Percentiles rank a stretch among this genome's conserved stretches.
These are phyloP conservation scores for Erodium chrysanthum DNA, from an alignment of 441 rosid genomes.

Conservation along the genomic window DNA sequence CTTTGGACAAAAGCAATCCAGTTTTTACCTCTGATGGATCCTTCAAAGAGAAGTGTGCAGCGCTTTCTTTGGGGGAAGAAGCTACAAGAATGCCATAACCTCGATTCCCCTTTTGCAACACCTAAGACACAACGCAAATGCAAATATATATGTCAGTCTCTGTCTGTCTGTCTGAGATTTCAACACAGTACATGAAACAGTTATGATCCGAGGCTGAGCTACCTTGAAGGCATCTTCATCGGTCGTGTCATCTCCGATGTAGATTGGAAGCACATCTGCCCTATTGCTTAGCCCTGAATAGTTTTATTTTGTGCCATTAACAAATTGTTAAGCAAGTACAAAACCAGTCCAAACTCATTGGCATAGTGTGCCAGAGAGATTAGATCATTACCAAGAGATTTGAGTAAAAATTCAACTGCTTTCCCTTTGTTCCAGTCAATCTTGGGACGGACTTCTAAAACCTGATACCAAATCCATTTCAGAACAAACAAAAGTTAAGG, in stretches of 20 bases:
- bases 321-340: background rate
- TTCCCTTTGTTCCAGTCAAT: slow-evolving; percentile 92
- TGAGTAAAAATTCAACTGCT: slow-evolving; percentile 79
- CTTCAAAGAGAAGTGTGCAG: slow-evolving; percentile 62
- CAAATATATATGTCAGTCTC: background rate
- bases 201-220: background rate
- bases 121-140: slow-evolving; percentile 26
- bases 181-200: too few species aligned
- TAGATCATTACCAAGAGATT: slow-evolving; percentile 68
- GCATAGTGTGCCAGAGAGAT: background rate
- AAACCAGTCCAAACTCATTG: background rate
- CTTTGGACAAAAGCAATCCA: too few species aligned
- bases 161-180: background rate
- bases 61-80: slow-evolving; percentile 58
- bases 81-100: slow-evolving; percentile 84
- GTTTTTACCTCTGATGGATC: slow-evolving; percentile 54
- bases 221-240: slow-evolving; percentile 99
- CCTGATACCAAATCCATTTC: slow-evolving; percentile 30
- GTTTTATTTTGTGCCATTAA: background rate
- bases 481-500: background rate
- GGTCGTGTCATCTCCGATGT: slow-evolving; percentile 66
- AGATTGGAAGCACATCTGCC: slow-evolving; percentile 68
- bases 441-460: slow-evolving; percentile 86
- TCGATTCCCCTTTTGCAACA: slow-evolving; percentile 40
- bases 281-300: slow-evolving; percentile 43